Evolutionary conservation across 2,329 filamentous ascomycete species (phyloP), one percentile per base, ranked within the genome.

Genomic region (Fonsecaea pugnacius): DNA sequence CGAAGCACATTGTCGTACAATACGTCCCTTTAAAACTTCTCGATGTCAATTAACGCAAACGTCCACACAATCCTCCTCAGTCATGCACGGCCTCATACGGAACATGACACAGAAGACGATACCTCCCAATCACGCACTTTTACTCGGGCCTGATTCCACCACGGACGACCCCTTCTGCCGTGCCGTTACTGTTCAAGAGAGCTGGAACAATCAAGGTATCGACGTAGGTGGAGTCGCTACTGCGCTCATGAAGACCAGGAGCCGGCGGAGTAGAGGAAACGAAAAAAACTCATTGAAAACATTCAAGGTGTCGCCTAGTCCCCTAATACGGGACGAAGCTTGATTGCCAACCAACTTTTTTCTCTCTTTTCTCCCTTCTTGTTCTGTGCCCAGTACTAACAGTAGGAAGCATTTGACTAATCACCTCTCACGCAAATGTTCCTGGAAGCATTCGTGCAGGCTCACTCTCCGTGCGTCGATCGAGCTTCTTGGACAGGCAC

Each of bases 281-380:
- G 27, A 30, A 59, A 64, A 60, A 59, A 54, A 43, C 36, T 43
- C 67, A 67, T 69, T 64, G 48, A 59, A 68, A 64, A 68, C 52
- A 61, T 51, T 14, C 30, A 66, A 70, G 71, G 71, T 72, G 71
- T 72, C 71, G 71, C 71, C 63, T 70, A 72, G 71, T 71, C 71
- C 58, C 54, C 27, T 30, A 30, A 30, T 63, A 21, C 33, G 24
- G 63, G 69, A 71, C 70, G 71, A 72, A 71, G 71, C 71, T 72
- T 71, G 71, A 72, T 71, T 69, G 71, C 71, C 71, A 72, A 62
- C 50, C 50, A 58, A 24, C 43, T 18, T 21, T 48, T 51, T 21
- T 27, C 43, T 32, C 57, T 43, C 55, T 35, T 14, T 24, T 27
- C 33, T 43, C n/a, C 16, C 35, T 5, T 14, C 9, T 24, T 12